A percentile compares a stretch with the other conserved stretches of the same genome.
Conservation (phyloP, 2,329 filamentous ascomycete genomes). For the Fusarium sp. region DNA sequence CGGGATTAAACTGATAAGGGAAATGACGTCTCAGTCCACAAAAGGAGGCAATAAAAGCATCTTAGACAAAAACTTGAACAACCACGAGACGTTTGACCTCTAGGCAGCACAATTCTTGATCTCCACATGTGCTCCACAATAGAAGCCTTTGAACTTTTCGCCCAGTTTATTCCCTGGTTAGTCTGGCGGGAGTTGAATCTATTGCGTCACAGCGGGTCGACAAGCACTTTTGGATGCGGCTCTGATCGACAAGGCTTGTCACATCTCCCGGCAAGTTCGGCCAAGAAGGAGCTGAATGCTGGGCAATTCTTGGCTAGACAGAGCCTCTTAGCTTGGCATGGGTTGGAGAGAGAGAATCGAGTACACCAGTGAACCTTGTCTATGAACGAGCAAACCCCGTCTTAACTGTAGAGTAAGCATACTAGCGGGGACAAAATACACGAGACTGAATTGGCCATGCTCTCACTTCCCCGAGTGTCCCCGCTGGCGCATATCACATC, state of each 20-base stretch:
- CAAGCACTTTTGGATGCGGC: no score
- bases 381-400: neutral
- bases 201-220: neutral
- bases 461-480: no score
- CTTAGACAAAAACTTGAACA: neutral
- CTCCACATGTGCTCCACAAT: constrained; percentile 1
- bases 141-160: neutral
- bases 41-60: neutral
- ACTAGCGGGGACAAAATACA: no score
- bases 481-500: neutral
- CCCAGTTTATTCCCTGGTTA: constrained; percentile 7
- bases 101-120: constrained; percentile 8
- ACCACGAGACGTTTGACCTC: neutral
- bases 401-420: neutral
- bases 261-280: neutral
- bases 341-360: neutral
- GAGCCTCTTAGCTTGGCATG: neutral
- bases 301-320: neutral
- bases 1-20: neutral
- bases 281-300: neutral
- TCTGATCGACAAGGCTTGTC: no score
- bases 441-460: no score
- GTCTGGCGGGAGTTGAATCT: neutral
- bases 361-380: neutral
- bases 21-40: constrained; percentile 3